These are phyloP conservation scores for Lactarius vividus DNA, from an alignment of 768 basidiomycete genomes.

Conservation along the genomic window DNA sequence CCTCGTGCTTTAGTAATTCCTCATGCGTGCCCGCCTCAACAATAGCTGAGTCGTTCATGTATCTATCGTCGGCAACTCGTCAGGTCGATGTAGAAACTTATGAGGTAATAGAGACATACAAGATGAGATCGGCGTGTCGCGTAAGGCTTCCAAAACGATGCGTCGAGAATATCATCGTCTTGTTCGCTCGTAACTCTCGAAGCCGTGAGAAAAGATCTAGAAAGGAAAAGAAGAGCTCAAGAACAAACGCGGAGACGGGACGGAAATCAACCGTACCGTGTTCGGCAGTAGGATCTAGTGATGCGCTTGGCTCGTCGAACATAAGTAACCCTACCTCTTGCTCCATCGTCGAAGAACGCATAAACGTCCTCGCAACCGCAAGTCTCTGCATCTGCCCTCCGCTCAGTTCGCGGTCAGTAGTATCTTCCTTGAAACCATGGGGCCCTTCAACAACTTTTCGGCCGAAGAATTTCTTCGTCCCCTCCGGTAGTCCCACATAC, in stretches of 20 bases:
- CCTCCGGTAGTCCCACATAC: slow-evolving; percentile 63
- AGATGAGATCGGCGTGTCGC: slow-evolving; percentile 42
- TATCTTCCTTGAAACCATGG: not conserved
- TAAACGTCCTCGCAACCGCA: slow-evolving; percentile 72
- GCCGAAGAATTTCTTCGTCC: slow-evolving; percentile 61
- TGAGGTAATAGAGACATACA: slow-evolving; percentile 4
- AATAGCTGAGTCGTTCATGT: slow-evolving; percentile 62
- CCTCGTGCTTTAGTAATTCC: slow-evolving; percentile 49
- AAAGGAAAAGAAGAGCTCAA: not conserved
- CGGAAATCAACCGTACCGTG: slow-evolving; percentile 45
- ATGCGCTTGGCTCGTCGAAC: slow-evolving; percentile 76
- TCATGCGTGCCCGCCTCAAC: slow-evolving; percentile 69
- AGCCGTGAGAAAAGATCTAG: slow-evolving; percentile 71
- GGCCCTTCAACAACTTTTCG: slow-evolving; percentile 38
- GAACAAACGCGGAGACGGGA: not conserved
- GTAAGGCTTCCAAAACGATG: slow-evolving; percentile 71
- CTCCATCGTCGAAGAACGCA: slow-evolving; percentile 53
- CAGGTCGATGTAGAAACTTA: not conserved
- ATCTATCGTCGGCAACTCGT: slow-evolving; percentile 40
- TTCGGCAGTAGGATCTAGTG: slow-evolving; percentile 72
- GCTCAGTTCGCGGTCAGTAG: slow-evolving; percentile 38
- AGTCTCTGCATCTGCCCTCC: slow-evolving; percentile 78
- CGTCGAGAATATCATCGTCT: slow-evolving; percentile 82
- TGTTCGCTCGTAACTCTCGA: slow-evolving; percentile 63
- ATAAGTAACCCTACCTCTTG: slow-evolving; percentile 55